A percentile compares a stretch with the other conserved stretches of the same genome.
Evolutionary conservation across 768 basidiomycete species (phyloP).

Genomic region (Udeniomyces megalosporus): DNA sequence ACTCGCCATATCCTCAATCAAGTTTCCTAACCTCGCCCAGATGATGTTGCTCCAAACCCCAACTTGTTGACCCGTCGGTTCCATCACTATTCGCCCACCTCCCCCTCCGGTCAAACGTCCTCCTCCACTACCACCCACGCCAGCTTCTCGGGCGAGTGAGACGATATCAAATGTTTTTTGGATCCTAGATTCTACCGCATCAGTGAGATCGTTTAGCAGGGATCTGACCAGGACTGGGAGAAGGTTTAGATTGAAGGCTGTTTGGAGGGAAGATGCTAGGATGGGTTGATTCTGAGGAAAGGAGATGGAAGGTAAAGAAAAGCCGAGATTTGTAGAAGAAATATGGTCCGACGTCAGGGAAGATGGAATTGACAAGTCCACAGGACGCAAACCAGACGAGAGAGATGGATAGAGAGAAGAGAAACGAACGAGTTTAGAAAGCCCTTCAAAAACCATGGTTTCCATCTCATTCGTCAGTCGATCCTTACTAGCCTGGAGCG

Average conservation of each 20-base stretch:
- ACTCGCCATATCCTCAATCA: conserved; percentile 76
- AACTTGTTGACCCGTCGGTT: conserved; percentile 68
- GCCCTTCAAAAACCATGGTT: conserved; percentile 63
- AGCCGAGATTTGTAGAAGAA: not conserved
- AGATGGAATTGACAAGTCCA: too few species aligned
- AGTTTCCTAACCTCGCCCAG: conserved; percentile 61
- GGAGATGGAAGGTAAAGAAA: not conserved
- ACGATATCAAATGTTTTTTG: conserved; percentile 69
- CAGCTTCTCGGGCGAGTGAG: conserved; percentile 68
- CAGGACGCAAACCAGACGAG: too few species aligned
- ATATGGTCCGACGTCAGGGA: too few species aligned
- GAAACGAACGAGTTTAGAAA: conserved; percentile 59
- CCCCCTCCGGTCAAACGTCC: too few species aligned
- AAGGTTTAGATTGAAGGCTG: conserved; percentile 77
- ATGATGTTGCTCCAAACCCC: conserved; percentile 71
- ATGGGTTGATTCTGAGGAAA: conserved; percentile 61
- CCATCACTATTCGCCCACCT: not conserved
- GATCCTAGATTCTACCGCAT: conserved; percentile 67
- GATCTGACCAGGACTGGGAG: conserved; percentile 67
- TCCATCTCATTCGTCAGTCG: conserved; percentile 78
- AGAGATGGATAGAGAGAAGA: too few species aligned
- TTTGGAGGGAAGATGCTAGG: conserved; percentile 85
- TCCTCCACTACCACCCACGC: conserved; percentile 47
- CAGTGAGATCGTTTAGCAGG: conserved; percentile 60
- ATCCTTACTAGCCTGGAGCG: conserved; percentile 52